A percentile compares a stretch with the other conserved stretches of the same genome.
Conservation (phyloP, 192 early-diverging fungal species). For the Coemansia sp. region DNA sequence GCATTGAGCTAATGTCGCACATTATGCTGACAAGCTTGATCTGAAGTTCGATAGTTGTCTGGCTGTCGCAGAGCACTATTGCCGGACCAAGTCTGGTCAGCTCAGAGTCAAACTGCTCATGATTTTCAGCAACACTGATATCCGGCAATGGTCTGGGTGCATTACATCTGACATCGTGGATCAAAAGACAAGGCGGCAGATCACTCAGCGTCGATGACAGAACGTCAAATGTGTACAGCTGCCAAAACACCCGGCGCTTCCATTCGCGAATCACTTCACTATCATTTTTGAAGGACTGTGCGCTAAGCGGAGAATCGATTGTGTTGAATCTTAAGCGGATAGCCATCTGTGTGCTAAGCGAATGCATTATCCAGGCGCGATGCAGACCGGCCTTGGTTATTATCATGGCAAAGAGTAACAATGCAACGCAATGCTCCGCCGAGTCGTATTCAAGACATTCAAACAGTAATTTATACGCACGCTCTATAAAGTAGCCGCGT, state of each 20-base stretch:
- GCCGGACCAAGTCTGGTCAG: slow-evolving; percentile 35
- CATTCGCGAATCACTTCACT: slow-evolving; percentile 33
- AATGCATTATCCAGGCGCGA: slow-evolving; percentile 54
- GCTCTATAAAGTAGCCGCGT: slow-evolving; percentile 45
- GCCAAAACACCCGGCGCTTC: slow-evolving; percentile 56
- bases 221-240: slow-evolving; percentile 44
- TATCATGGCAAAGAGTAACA: slow-evolving; percentile 46
- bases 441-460: slow-evolving; percentile 52
- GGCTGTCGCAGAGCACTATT: slow-evolving; percentile 39
- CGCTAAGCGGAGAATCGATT: slow-evolving; percentile 42
- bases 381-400: slow-evolving; percentile 41
- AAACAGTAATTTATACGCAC: slow-evolving; percentile 42
- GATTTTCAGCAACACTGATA: neutral
- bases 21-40: slow-evolving; percentile 39
- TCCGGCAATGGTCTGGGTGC: slow-evolving; percentile 20
- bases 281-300: slow-evolving; percentile 30
- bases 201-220: slow-evolving; percentile 39
- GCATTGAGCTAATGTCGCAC: slow-evolving; percentile 35
- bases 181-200: slow-evolving; percentile 30
- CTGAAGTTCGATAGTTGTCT: slow-evolving; percentile 27
- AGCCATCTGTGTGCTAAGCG: slow-evolving; percentile 52
- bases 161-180: slow-evolving; percentile 39
- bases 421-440: slow-evolving; percentile 44
- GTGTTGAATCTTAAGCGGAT: slow-evolving; percentile 49
- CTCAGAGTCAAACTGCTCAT: neutral